Conservation (phyloP, 192 early-diverging fungal genomes). For the Thoreauomyces humboldtii region DNA sequence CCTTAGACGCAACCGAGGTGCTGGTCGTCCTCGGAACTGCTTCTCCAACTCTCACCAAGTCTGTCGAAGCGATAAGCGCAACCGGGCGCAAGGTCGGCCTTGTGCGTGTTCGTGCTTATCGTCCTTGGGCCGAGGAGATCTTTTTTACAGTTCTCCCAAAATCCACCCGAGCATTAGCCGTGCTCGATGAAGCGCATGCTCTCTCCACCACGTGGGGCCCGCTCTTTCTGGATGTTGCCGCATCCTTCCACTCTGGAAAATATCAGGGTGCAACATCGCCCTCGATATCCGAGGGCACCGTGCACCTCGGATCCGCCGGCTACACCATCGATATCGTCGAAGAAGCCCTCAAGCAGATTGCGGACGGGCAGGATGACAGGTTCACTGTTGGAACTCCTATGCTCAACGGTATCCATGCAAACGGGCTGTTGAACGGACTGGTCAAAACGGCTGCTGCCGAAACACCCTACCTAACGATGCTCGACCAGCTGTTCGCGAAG, state of each 20-base stretch:
- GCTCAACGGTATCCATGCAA: conserved; percentile 13
- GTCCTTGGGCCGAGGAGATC: conserved; percentile 78
- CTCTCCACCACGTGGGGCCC: conserved; percentile 71
- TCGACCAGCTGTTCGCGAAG: conserved; percentile 73
- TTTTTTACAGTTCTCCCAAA: conserved; percentile 69
- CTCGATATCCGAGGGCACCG: conserved; percentile 29
- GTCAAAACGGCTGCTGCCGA: conserved; percentile 48
- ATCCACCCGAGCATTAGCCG: conserved; percentile 60
- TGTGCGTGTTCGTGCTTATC: conserved; percentile 71
- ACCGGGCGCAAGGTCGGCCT: conserved; percentile 59
- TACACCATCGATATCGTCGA: conserved; percentile 3
- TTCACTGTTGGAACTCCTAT: conserved; percentile 21
- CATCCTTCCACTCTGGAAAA: conserved; percentile 60
- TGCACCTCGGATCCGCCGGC: neutral
- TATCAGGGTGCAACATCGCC: conserved; percentile 49
- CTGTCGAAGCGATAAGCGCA: conserved; percentile 43
- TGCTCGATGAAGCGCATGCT: conserved; percentile 62
- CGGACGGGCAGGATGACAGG: conserved; percentile 18
- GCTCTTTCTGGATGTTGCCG: conserved; percentile 80
- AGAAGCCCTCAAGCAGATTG: conserved; percentile 29
- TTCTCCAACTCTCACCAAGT: conserved; percentile 43
- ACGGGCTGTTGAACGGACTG: conserved; percentile 38
- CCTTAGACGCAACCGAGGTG: conserved; percentile 65
- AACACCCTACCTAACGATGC: conserved; percentile 77
- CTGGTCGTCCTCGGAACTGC: conserved; percentile 74